Base-by-base conservation (phyloP, 2,329 filamentous ascomycete genomes). In the Colletotrichum endophyticum region DNA sequence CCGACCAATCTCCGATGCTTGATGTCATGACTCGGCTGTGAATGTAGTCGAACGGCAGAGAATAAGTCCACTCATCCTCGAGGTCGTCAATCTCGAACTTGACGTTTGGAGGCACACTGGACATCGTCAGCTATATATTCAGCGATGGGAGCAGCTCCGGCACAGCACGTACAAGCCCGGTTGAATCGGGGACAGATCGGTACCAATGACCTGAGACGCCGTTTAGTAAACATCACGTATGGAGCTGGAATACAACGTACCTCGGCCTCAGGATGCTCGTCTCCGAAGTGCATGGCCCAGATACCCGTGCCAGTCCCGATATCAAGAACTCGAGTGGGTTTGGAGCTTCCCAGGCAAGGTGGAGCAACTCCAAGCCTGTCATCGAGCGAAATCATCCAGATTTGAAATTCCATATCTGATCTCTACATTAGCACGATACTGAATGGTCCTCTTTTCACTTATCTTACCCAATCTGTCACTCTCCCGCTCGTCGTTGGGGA, bases 11-110 rank as follows among this genome's bases (percentile, higher is more conserved):
- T 2, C 56, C 56, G 6, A 59, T 28, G 25, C 56, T 59, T 1
- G 56, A 59, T 19, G 56, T 59, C 56, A 59, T 59, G 56, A 59
- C 27, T 12, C 56, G 22, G 56, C 56, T 59, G 16, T 59, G 56
- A 0, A 59, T 59, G 25, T 59, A 59, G 27, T 59, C 56, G 3
- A 59, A 59, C 9, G 56, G 56, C 27, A 27, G 8, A 0, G 22
- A 27, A 2, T 28, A 59, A 3, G 56, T 59, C 56, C 56, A 59
- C 5, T 25, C 27, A 16, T 59, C 56, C 0, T 59, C 56, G 6
- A 59, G 22, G 16, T 59, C 56, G 56, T 59, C 56, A 1, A 59
- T 59, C 16, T 59, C 56, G 56, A 59, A 59, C 15, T 27, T 59
- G 8, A 59, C 56, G 56, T 59, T 59, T 2, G 56, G 56, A 28